Evolutionary conservation across 257 asterid species (phyloP), one percentile per base, ranked within the genome.

Genomic region (Voacanga thouarsii): DNA sequence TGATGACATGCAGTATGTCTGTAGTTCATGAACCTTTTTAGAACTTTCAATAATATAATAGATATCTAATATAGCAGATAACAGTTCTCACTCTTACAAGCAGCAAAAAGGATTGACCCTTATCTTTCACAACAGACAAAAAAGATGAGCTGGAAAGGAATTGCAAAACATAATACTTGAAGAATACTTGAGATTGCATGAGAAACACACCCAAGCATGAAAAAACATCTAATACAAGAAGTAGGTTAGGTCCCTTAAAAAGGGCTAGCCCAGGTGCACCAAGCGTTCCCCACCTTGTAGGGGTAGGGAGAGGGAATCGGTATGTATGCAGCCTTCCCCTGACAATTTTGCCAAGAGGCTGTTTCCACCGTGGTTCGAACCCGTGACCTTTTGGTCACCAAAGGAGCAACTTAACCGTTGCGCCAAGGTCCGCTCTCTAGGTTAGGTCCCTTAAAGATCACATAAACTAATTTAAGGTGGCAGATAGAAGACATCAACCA

Each of bases 1-100:
- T 26, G 90, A 84, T 24, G 96, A 81, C 74, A 87, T 81, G 59
- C 90, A 71, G 84, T 88, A 89, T 84, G 85, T 83, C 96, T 90
- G 94, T 63, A 81, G 78, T 77, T 63, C 44, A 77, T 68, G 73
- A 41, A 39, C 12, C 9, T 71, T 33, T 49, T 64, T 47, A 24
- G 26, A 68, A 61, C 7, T 50, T 60, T 23, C 11, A 12, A 37
- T 1, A 51, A 72, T 0, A 28, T 0, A 26, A 12, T 50, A 45
- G 26, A 47, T 33, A 33, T 33, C 37, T 1, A 51, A 72, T 0
- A 28, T 0, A 26, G 5, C 30, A n/a, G 26, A 47, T 43, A 41
- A 41, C 51, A 73, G 26, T 50, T 39, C 33, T 68, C 30, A 41
- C 18, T 41, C 51, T 68, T 21, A 68, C 28, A 41, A 68, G 47